Evolutionary conservation across 306 rosid genomes (phyloP), one percentile per base, ranked within the genome.

Genomic region (Senna tora): DNA sequence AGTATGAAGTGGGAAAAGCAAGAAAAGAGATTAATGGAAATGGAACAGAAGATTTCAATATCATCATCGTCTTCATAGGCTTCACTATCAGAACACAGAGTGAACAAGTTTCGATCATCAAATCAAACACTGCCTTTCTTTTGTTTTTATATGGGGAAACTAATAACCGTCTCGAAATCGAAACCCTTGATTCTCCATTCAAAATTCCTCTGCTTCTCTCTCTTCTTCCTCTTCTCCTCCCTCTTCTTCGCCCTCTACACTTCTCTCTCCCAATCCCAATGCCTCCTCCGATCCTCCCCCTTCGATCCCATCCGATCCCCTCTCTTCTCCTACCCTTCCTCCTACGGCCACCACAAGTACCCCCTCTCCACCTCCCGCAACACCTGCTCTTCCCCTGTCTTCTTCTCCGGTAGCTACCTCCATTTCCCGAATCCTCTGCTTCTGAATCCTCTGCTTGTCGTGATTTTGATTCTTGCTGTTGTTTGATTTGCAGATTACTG

Each of bases 271-370:
- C 84, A 88, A 33, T 79, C 94, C 82, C 86, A 87, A 86, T 93
- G 98, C 77, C 75, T 91, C 82, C 85, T 93, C 80, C 55, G 90
- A 85, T 85, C 91, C 13, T 94, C 99, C 16, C 92, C 92, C 42
- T 87, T 80, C 51, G 96, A 87, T 25, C 96, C 96, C 2, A 25
- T 91, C 5, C 96, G 77, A 17, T 41, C 72, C 14, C 70, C 93
- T 60, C 87, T 86, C 78, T 89, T 94, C 83, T 83, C 82, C n/a
- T 94, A 91, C 82, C 96, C 96, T 71, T 76, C 95, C 55, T 82
- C 97, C 43, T 94, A 94, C 49, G 96, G 91, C 5, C 85, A 89
- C 21, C 97, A 90, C 88, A 89, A 91, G 79, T 89, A 94, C 45
- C 92, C 95, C 25, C 41, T 87, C 65, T 84, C 97, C 42, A 91